These are phyloP conservation scores for Russula olivacea DNA, from an alignment of 768 basidiomycete species.

Conservation along the genomic window DNA sequence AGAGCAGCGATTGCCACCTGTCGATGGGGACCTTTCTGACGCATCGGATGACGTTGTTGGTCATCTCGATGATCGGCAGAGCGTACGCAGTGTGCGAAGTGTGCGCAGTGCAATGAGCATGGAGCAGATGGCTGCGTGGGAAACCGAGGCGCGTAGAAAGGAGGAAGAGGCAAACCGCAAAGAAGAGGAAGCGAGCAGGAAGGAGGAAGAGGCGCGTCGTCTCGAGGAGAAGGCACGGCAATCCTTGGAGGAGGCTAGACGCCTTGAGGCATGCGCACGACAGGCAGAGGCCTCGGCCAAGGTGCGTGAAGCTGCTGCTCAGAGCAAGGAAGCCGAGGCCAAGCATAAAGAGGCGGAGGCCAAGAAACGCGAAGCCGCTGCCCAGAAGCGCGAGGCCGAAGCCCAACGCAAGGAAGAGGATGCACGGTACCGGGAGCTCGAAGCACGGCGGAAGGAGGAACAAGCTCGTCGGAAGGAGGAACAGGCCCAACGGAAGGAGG, in stretches of 20 bases:
- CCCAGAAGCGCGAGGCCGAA: slow-evolving; percentile 33
- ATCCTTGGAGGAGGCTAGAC: slow-evolving; percentile 23
- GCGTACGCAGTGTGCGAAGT: slow-evolving; percentile 17
- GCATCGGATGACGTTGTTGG: slow-evolving; percentile 20
- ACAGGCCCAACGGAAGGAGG: slow-evolving; percentile 32
- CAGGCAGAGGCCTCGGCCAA: slow-evolving; percentile 27
- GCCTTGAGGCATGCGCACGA: slow-evolving; percentile 25
- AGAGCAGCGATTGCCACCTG: slow-evolving; percentile 10
- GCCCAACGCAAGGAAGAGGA: slow-evolving; percentile 31
- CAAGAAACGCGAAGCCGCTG: slow-evolving; percentile 33
- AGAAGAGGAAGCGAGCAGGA: slow-evolving; percentile 27
- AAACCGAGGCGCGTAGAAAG: slow-evolving; percentile 23
- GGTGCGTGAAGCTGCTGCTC: slow-evolving; percentile 24
- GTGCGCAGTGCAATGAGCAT: slow-evolving; percentile 20
- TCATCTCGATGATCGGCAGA: slow-evolving; percentile 19
- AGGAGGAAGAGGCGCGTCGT: slow-evolving; percentile 27
- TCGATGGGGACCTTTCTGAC: slow-evolving; percentile 16
- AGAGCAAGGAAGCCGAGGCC: slow-evolving; percentile 23
- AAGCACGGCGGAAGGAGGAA: slow-evolving; percentile 31
- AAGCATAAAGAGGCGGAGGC: slow-evolving; percentile 29
- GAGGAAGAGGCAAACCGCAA: slow-evolving; percentile 32
- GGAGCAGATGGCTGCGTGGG: slow-evolving; percentile 25
- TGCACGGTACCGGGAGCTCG: slow-evolving; percentile 32
- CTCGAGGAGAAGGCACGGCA: slow-evolving; percentile 27
- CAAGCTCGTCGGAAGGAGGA: slow-evolving; percentile 33